These are phyloP conservation scores for Scheffersomyces segobiensis DNA, from an alignment of 1,139 yeast genomes.

Conservation along the genomic window DNA sequence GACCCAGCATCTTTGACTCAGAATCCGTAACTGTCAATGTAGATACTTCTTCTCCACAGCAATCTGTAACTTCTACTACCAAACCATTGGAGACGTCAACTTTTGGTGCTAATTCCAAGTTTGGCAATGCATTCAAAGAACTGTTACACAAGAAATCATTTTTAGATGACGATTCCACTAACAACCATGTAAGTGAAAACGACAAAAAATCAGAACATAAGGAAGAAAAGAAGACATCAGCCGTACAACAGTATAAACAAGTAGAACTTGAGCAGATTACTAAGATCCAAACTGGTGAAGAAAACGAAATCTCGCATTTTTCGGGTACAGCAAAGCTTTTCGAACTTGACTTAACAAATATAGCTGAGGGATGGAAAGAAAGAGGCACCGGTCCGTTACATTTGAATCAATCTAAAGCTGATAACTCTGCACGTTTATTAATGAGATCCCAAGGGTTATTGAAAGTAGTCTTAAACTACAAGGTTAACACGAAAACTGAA, in stretches of 20 bases:
- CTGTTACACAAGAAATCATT: constrained; percentile 55
- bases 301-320: constrained; percentile 70
- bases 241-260: constrained; percentile 45
- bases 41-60: constrained; percentile 4
- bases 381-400: constrained; percentile 88
- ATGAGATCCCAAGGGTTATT: constrained; percentile 91
- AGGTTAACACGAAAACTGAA: constrained; percentile 57
- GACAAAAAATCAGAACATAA: constrained; percentile 4
- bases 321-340: constrained; percentile 78
- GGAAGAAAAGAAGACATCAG: constrained; percentile 6
- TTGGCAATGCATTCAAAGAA: constrained; percentile 57
- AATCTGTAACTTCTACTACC: constrained; percentile 3
- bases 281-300: constrained; percentile 82
- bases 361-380: constrained; percentile 89
- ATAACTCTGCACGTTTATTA: constrained; percentile 54
- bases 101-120: constrained; percentile 63
- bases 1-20: constrained; percentile 39
- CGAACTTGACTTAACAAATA: constrained; percentile 63
- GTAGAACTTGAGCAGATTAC: constrained; percentile 55
- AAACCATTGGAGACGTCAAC: constrained; percentile 2
- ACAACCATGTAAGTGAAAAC: not conserved
- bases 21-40: constrained; percentile 6
- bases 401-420: constrained; percentile 57
- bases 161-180: constrained; percentile 38
- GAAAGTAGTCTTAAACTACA: constrained; percentile 78